These are phyloP conservation scores for Cercophora sp. DNA, from an alignment of 495 filamentous ascomycete genomes.

Conservation along the genomic window DNA sequence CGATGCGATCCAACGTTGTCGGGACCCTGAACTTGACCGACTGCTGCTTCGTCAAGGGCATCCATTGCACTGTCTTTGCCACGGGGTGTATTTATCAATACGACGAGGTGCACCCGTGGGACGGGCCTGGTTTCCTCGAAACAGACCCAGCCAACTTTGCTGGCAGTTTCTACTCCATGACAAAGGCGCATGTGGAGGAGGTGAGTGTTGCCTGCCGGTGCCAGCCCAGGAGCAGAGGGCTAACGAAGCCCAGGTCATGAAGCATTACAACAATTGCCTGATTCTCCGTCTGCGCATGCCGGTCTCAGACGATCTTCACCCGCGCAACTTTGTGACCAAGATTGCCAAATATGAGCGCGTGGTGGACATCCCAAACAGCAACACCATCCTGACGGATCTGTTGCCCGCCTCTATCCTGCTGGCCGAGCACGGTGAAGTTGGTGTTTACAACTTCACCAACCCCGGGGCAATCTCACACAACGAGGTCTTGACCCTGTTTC, in stretches of 20 bases:
- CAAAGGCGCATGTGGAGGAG: slow-evolving; percentile 61
- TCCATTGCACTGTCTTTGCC: slow-evolving; percentile 62
- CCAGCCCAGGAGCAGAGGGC: no score
- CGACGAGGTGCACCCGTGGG: slow-evolving; percentile 54
- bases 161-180: slow-evolving; percentile 64
- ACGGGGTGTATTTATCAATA: slow-evolving; percentile 64
- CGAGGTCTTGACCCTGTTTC: slow-evolving; percentile 59
- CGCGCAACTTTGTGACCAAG: slow-evolving; percentile 66
- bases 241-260: slow-evolving; percentile 56
- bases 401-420: slow-evolving; percentile 57
- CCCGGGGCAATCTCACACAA: slow-evolving; percentile 66
- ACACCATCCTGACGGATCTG: slow-evolving; percentile 61
- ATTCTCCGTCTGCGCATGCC: slow-evolving; percentile 65
- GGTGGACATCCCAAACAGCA: slow-evolving; percentile 64
- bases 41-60: slow-evolving; percentile 50
- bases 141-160: slow-evolving; percentile 61
- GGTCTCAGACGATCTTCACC: slow-evolving; percentile 62
- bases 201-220: slow-evolving; percentile 28
- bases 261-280: slow-evolving; percentile 54
- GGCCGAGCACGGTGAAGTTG: slow-evolving; percentile 56
- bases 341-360: slow-evolving; percentile 60
- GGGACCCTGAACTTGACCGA: slow-evolving; percentile 61
- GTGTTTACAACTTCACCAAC: slow-evolving; percentile 68
- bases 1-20: slow-evolving; percentile 60
- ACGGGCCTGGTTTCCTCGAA: slow-evolving; percentile 56